A percentile compares a stretch with the other conserved stretches of the same genome.
Evolutionary conservation across 73 alveolate species (phyloP).

Genomic region (Stentor roeselii): DNA sequence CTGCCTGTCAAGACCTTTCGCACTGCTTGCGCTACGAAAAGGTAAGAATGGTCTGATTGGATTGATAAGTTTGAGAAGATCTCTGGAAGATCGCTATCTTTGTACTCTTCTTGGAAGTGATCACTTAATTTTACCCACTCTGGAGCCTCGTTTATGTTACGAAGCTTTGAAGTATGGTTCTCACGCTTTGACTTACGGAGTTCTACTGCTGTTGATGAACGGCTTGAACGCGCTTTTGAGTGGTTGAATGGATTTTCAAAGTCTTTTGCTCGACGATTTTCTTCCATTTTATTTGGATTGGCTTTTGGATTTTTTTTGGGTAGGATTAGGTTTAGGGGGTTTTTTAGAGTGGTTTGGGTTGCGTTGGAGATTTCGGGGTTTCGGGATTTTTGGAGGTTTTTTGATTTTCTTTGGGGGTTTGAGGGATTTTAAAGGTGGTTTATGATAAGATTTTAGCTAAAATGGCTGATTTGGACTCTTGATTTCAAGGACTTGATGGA

Average conservation of each 20-base stretch:
- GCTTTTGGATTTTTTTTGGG: too few species aligned
- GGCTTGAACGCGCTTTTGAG: neutral
- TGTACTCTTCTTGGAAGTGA: neutral
- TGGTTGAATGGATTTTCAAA: neutral
- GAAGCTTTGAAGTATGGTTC: neutral
- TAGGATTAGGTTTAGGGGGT: too few species aligned
- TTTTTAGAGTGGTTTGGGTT: too few species aligned
- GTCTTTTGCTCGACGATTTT: neutral
- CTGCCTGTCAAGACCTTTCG: neutral
- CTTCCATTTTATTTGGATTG: conserved; percentile 9
- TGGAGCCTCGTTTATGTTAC: neutral
- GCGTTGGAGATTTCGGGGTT: too few species aligned
- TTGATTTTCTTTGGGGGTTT: too few species aligned
- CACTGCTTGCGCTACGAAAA: neutral
- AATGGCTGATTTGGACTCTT: too few species aligned
- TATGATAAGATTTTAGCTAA: too few species aligned
- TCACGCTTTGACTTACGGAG: neutral
- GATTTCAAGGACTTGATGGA: too few species aligned
- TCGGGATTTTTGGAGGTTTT: too few species aligned
- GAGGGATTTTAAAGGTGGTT: too few species aligned
- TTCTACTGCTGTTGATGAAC: neutral
- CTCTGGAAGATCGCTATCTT: neutral
- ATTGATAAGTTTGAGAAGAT: neutral
- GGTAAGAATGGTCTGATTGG: neutral
- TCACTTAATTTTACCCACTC: neutral